Evolutionary conservation across 148 eudicot species (phyloP).

Genomic region (Camellia lanceoleosa): DNA sequence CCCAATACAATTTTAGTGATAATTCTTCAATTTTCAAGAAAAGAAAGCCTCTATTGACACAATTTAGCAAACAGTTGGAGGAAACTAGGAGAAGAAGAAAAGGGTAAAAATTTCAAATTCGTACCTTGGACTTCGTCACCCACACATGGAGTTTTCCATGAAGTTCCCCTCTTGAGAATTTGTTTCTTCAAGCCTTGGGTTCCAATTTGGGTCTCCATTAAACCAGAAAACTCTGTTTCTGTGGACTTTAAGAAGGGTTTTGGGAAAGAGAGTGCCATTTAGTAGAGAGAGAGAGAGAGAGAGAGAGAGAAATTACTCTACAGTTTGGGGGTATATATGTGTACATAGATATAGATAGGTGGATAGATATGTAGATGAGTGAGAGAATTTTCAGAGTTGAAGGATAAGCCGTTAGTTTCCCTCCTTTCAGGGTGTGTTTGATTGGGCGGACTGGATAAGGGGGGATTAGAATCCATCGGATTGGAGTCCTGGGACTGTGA

Average conservation of each 20-base stretch:
- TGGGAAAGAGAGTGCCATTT: conserved; percentile 22
- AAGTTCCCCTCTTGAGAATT: conserved; percentile 30
- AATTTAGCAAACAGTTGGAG: neutral
- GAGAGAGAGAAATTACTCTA: no score
- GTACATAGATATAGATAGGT: neutral
- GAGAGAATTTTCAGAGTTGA: neutral
- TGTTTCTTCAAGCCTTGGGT: conserved; percentile 33
- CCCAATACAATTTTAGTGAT: neutral
- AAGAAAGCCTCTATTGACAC: neutral
- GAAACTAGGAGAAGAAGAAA: neutral
- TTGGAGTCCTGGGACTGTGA: no score
- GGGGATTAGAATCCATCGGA: no score
- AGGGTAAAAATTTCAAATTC: neutral
- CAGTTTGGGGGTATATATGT: neutral
- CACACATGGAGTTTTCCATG: conserved; percentile 44
- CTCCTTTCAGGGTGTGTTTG: no score
- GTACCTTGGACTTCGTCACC: conserved; percentile 62
- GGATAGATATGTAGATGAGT: neutral
- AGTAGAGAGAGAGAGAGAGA: neutral
- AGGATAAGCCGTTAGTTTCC: conserved; percentile 55
- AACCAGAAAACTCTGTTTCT: neutral
- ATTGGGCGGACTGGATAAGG: no score
- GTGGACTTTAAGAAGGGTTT: neutral
- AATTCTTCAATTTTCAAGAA: neutral
- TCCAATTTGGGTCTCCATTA: conserved; percentile 26